phyloP scores from a whole-genome alignment of 139 green algal species.

The Closterium sp. region DNA sequence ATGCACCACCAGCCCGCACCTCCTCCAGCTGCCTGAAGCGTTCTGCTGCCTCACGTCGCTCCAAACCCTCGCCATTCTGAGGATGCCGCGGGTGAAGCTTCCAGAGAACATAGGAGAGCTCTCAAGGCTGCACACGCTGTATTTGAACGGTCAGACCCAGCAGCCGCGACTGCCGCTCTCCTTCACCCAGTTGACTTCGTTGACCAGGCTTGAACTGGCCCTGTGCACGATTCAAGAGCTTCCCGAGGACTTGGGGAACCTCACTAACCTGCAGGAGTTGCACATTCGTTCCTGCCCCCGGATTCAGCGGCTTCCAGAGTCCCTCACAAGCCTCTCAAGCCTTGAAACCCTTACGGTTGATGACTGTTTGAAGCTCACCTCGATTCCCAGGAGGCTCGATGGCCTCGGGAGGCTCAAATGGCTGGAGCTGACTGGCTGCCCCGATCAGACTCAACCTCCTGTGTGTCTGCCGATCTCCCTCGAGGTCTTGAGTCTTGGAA shows the following conservation, averaged over 20 bases:
- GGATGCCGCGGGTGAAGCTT: background rate
- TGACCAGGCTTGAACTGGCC: background rate
- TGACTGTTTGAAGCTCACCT: background rate
- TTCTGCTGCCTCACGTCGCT: background rate
- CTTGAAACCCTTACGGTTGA: background rate
- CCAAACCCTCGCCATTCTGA: background rate
- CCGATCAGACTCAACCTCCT: background rate
- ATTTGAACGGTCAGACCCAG: background rate
- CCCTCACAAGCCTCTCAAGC: background rate
- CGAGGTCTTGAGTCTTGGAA: background rate
- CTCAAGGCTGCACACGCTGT: background rate
- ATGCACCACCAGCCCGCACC: background rate
- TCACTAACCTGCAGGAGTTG: background rate
- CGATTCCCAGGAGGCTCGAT: background rate
- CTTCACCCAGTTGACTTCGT: background rate
- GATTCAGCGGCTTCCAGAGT: background rate
- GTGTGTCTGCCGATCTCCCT: background rate
- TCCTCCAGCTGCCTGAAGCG: background rate
- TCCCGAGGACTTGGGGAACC: background rate
- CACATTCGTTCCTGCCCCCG: background rate
- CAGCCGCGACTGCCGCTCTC: background rate
- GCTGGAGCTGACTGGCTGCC: background rate
- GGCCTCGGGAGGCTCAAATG: background rate
- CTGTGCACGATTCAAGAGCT: background rate
- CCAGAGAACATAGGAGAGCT: background rate